phyloP scores from a whole-genome alignment of 2,329 filamentous ascomycete genomes.

The Teratosphaeria zuluensis region DNA sequence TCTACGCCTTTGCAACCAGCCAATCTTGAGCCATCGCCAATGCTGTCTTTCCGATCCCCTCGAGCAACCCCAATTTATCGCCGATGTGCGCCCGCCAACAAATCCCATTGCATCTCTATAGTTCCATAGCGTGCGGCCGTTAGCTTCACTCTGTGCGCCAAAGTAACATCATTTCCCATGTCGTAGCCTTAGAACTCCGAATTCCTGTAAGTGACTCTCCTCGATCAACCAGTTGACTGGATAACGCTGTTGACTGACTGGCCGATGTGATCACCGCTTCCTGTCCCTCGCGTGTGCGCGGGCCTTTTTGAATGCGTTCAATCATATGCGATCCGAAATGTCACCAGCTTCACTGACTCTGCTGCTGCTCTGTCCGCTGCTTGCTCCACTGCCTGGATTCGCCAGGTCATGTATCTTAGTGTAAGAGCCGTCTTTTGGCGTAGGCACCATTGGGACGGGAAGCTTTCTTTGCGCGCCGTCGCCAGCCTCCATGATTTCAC shows the following conservation, averaged over 20 bases:
- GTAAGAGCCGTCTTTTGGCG: slow-evolving; percentile 20
- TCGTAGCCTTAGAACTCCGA: background rate
- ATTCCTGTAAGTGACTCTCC: no score
- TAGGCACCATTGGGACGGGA: slow-evolving; percentile 76
- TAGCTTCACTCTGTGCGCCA: background rate
- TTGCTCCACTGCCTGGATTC: slow-evolving; percentile 58
- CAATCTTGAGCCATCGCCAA: background rate
- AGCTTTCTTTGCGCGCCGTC: slow-evolving; percentile 85
- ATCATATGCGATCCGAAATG: background rate
- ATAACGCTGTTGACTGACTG: no score
- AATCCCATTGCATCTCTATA: background rate
- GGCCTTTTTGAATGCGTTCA: background rate
- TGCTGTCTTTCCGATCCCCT: background rate
- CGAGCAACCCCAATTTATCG: background rate
- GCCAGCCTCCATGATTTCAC: slow-evolving; percentile 82
- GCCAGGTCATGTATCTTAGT: slow-evolving; percentile 74
- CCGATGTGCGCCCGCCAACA: background rate
- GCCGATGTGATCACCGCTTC: no score
- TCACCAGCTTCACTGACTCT: slow-evolving; percentile 24
- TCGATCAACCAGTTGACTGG: no score
- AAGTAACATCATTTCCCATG: background rate
- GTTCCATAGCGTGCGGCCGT: background rate
- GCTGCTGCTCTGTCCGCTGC: slow-evolving; percentile 44
- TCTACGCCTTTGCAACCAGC: background rate
- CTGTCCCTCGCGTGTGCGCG: background rate